These are phyloP conservation scores for Cichorium intybus DNA, from an alignment of 140 eudicot species.

Conservation along the genomic window DNA sequence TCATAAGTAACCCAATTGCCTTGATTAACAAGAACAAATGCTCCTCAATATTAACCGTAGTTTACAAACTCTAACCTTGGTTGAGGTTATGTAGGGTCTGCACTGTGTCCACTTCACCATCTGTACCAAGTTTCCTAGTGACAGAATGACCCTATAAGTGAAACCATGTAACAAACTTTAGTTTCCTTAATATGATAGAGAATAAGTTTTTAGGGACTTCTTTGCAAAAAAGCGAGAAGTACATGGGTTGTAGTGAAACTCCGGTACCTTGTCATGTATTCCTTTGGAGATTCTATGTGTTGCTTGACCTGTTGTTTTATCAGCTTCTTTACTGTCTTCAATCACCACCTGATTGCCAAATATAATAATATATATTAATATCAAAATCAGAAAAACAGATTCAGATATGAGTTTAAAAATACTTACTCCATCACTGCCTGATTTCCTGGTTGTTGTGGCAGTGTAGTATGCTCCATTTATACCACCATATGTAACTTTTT, in stretches of 20 bases:
- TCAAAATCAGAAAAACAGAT: background rate
- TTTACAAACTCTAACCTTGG: constrained; percentile 46
- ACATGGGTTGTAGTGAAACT: background rate
- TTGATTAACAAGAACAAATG: background rate
- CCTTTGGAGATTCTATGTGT: constrained; percentile 84
- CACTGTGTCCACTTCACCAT: constrained; percentile 79
- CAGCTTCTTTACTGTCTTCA: constrained; percentile 89
- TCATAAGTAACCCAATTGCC: background rate
- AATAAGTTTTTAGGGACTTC: background rate
- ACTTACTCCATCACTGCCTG: constrained; percentile 80
- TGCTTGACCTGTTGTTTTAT: constrained; percentile 83
- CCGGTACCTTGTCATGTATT: constrained; percentile 67
- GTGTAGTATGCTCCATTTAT: constrained; percentile 76
- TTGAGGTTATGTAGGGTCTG: constrained; percentile 83
- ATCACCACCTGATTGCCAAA: constrained; percentile 43
- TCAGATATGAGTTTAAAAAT: background rate
- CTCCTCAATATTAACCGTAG: background rate
- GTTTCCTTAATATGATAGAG: background rate
- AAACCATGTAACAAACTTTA: constrained; percentile 7
- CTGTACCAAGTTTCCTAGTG: constrained; percentile 71
- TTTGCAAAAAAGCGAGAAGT: background rate
- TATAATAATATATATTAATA: constrained; percentile 9
- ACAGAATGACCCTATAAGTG: constrained; percentile 83
- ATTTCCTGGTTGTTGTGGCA: constrained; percentile 61
- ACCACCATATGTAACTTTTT: constrained; percentile 90